Evolutionary conservation across 495 filamentous ascomycete species (phyloP).

Genomic region (Hypoxylon crocopeplum): DNA sequence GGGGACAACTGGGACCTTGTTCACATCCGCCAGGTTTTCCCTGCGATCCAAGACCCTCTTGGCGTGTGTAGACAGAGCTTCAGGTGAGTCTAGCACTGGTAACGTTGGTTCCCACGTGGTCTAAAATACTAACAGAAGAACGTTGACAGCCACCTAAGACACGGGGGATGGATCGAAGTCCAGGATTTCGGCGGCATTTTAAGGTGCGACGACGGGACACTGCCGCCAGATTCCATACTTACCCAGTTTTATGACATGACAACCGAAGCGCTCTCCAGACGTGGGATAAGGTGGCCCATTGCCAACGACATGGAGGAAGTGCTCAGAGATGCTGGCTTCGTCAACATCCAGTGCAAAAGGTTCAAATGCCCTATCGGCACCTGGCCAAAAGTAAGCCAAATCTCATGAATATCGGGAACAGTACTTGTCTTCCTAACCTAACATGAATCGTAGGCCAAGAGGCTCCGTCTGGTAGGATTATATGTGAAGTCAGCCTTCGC

Average conservation of each 20-base stretch:
- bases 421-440: neutral
- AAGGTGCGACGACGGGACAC: conserved; percentile 47
- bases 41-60: conserved; percentile 54
- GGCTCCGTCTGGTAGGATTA: conserved; percentile 61
- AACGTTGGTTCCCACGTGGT: neutral
- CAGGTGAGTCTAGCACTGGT: conserved; percentile 24
- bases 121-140: neutral
- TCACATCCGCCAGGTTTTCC: conserved; percentile 50
- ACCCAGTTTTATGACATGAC: conserved; percentile 35
- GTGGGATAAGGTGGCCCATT: conserved; percentile 52
- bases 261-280: conserved; percentile 38
- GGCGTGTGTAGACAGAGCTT: conserved; percentile 43
- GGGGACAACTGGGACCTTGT: conserved; percentile 45
- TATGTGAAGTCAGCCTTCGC: conserved; percentile 55
- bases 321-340: conserved; percentile 62
- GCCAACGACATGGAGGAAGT: conserved; percentile 53
- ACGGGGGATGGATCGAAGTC: conserved; percentile 51
- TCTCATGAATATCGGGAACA: conserved; percentile 23
- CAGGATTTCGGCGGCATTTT: conserved; percentile 50
- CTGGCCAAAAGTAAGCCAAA: conserved; percentile 54
- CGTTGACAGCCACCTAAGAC: conserved; percentile 39
- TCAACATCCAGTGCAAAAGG: conserved; percentile 58
- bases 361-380: conserved; percentile 62
- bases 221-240: conserved; percentile 45
- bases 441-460: conserved; percentile 41